Percentiles rank a stretch among this genome's conserved stretches.
Conservation (phyloP, 2,329 filamentous ascomycete genomes). For the Leptographium wingfieldii region DNA sequence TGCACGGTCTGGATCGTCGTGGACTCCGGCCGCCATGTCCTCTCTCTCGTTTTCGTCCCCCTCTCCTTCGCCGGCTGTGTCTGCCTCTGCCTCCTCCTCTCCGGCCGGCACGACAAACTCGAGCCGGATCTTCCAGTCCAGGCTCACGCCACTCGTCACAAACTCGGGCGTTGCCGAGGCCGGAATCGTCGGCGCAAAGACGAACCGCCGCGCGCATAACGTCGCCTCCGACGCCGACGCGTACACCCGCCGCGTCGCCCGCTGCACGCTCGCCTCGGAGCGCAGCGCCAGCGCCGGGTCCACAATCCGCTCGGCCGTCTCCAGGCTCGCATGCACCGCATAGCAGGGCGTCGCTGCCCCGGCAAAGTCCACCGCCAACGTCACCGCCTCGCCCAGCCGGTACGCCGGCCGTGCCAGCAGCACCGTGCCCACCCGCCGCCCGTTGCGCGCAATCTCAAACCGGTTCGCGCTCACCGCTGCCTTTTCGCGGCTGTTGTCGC, state of each 20-base stretch:
- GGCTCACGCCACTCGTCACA: slow-evolving; percentile 72
- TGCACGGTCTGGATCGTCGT: no score
- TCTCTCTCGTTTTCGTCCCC: slow-evolving; percentile 15
- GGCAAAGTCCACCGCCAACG: slow-evolving; percentile 72
- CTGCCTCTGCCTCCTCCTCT: slow-evolving; percentile 7
- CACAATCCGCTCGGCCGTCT: slow-evolving; percentile 77
- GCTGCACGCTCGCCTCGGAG: slow-evolving; percentile 71
- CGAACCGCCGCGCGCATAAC: slow-evolving; percentile 64
- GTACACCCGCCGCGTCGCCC: slow-evolving; percentile 74
- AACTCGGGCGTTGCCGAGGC: slow-evolving; percentile 79
- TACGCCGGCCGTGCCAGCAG: slow-evolving; percentile 82
- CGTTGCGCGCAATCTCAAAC: slow-evolving; percentile 88
- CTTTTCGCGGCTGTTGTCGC: not conserved
- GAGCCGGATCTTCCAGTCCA: slow-evolving; percentile 81
- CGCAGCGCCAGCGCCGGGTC: slow-evolving; percentile 70
- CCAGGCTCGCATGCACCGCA: slow-evolving; percentile 69
- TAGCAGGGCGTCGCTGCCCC: slow-evolving; percentile 71
- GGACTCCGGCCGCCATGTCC: not conserved
- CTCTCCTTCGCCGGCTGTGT: slow-evolving; percentile 19
- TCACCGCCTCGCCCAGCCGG: slow-evolving; percentile 76
- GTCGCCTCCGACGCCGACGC: slow-evolving; percentile 69
- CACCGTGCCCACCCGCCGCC: slow-evolving; percentile 81
- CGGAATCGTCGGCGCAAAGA: slow-evolving; percentile 76
- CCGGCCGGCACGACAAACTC: slow-evolving; percentile 72
- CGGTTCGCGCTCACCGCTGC: slow-evolving; percentile 76